A percentile compares a stretch with the other conserved stretches of the same genome.
Evolutionary conservation across 768 basidiomycete species (phyloP).

Genomic region (Tylopilus cervinicoccineus): DNA sequence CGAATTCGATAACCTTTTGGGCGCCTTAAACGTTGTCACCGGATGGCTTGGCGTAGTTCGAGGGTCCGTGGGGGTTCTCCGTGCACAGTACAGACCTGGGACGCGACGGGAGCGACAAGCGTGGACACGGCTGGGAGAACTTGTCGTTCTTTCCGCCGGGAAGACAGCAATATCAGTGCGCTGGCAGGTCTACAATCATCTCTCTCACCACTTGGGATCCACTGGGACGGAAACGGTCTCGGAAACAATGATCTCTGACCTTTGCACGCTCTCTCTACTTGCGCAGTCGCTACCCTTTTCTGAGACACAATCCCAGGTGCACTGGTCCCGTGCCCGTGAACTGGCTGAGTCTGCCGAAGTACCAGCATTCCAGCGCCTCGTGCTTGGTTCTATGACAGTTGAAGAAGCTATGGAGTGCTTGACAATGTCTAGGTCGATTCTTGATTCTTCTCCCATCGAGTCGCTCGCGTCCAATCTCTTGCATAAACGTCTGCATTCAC

Average conservation of each 20-base stretch:
- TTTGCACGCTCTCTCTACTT: constrained; percentile 56
- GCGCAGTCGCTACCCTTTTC: constrained; percentile 38
- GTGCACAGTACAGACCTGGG: neutral
- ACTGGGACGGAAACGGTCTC: constrained; percentile 14
- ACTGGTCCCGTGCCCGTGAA: constrained; percentile 39
- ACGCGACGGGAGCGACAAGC: constrained; percentile 42
- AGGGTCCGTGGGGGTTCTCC: constrained; percentile 16
- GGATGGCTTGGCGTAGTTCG: constrained; percentile 36
- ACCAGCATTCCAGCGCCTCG: constrained; percentile 50
- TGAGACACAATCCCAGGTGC: constrained; percentile 38
- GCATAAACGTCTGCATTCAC: constrained; percentile 47
- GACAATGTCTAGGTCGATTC: constrained; percentile 5
- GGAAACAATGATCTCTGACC: constrained; percentile 41
- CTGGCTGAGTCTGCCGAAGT: constrained; percentile 25
- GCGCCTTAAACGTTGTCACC: constrained; percentile 36
- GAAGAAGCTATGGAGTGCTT: constrained; percentile 50
- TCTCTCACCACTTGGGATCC: constrained; percentile 31
- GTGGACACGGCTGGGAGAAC: constrained; percentile 50
- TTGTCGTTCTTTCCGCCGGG: constrained; percentile 35
- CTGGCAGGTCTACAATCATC: constrained; percentile 51
- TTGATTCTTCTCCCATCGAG: constrained; percentile 38
- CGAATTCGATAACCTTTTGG: constrained; percentile 38
- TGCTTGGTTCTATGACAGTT: constrained; percentile 47
- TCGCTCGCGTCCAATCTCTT: constrained; percentile 49
- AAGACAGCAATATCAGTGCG: constrained; percentile 34